These are phyloP conservation scores for Trichophyton benhamiae DNA, from an alignment of 2,329 filamentous ascomycete genomes.

Conservation along the genomic window DNA sequence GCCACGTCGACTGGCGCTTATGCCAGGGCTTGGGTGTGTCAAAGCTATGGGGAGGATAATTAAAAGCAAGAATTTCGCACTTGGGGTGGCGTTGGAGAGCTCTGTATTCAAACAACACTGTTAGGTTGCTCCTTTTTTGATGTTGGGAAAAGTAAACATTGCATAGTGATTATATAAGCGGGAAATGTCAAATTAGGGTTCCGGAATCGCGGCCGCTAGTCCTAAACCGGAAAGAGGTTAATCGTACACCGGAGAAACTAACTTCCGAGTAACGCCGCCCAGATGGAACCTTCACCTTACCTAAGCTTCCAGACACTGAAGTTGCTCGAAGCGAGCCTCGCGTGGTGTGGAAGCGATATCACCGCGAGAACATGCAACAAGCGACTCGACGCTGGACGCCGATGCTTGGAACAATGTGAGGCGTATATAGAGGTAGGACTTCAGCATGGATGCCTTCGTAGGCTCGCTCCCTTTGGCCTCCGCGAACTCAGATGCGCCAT, in stretches of 20 bases:
- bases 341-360: background rate
- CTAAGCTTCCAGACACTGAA: no score
- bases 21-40: background rate
- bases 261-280: background rate
- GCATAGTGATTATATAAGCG: background rate
- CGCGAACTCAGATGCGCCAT: conserved; percentile 28
- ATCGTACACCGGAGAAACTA: background rate
- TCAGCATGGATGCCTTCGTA: conserved; percentile 8
- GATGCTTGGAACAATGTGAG: background rate
- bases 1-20: background rate
- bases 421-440: background rate
- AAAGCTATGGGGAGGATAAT: background rate
- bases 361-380: background rate
- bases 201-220: background rate
- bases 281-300: no score
- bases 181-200: background rate
- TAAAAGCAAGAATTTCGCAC: background rate
- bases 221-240: background rate
- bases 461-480: conserved; percentile 15
- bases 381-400: background rate
- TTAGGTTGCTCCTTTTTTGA: background rate
- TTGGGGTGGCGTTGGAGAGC: background rate
- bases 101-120: background rate
- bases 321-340: background rate
- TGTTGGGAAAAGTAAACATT: background rate